A percentile compares a stretch with the other conserved stretches of the same genome.
Conservation (phyloP, 1,284 basidiomycete species). For the Naganishia albida region DNA sequence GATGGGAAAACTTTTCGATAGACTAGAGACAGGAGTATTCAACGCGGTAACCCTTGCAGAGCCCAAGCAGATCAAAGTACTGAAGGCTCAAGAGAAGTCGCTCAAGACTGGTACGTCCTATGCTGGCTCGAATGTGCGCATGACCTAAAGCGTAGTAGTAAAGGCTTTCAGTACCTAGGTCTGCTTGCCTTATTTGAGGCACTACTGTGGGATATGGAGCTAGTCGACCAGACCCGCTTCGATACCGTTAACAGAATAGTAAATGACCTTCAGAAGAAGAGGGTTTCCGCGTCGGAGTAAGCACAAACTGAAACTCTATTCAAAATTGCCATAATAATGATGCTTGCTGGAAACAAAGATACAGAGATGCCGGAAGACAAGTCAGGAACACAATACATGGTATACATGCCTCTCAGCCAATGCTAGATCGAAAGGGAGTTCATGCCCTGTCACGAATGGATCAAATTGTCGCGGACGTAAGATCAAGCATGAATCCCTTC, state of each 20-base stretch:
- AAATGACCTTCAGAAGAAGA: background rate
- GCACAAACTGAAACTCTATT: too few species aligned
- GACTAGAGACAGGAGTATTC: background rate
- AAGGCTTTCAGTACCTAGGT: constrained; percentile 4
- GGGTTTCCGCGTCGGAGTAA: constrained; percentile 1
- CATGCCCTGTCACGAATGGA: background rate
- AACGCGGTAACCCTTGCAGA: background rate
- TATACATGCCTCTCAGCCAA: background rate
- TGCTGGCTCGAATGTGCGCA: too few species aligned
- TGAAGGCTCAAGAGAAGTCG: background rate
- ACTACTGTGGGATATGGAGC: constrained; percentile 2
- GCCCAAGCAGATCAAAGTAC: background rate
- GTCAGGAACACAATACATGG: background rate
- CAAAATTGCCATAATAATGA: too few species aligned
- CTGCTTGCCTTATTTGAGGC: background rate
- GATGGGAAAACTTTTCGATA: constrained; percentile 3
- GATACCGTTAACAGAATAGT: background rate
- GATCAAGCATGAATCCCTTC: background rate
- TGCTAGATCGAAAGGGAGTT: background rate
- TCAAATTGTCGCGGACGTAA: background rate
- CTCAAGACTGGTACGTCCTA: constrained; percentile 3
- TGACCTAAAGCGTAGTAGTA: background rate
- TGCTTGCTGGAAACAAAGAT: background rate
- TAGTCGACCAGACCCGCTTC: background rate
- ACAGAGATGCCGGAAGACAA: background rate